phyloP scores from a whole-genome alignment of 305 asterid species.

The Solanum hybrid region DNA sequence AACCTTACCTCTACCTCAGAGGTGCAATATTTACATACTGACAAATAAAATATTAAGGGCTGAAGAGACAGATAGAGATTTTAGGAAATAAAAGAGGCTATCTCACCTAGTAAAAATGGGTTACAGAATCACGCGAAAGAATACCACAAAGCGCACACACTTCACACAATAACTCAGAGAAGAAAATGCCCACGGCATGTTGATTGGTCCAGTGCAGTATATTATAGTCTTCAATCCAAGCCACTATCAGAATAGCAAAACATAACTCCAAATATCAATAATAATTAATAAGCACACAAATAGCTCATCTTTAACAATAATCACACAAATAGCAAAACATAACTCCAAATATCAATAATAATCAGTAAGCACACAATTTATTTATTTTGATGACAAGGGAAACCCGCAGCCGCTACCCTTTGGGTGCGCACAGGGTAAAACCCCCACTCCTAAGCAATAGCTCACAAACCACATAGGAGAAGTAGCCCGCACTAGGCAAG shows the following conservation, averaged over 20 bases:
- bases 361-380: neutral
- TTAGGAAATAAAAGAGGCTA: neutral
- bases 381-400: too few relatives aligned
- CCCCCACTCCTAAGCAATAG: too few relatives aligned
- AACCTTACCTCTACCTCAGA: neutral
- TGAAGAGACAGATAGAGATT: neutral
- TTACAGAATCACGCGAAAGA: slow-evolving; percentile 68
- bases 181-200: slow-evolving; percentile 60
- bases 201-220: slow-evolving; percentile 30
- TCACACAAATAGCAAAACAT: neutral
- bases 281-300: neutral
- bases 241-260: neutral
- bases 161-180: slow-evolving; percentile 48
- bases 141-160: slow-evolving; percentile 51
- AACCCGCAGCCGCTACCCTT: too few relatives aligned
- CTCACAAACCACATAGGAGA: too few relatives aligned
- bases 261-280: neutral
- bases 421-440: too few relatives aligned
- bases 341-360: neutral
- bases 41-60: neutral
- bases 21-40: neutral
- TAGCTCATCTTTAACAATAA: neutral
- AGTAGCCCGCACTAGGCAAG: too few relatives aligned
- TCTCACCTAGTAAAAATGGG: slow-evolving; percentile 42
- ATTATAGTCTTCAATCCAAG: slow-evolving; percentile 8